Evolutionary conservation across 2,329 filamentous ascomycete genomes (phyloP).

Genomic region (Pseudocercospora pini-densiflorae): DNA sequence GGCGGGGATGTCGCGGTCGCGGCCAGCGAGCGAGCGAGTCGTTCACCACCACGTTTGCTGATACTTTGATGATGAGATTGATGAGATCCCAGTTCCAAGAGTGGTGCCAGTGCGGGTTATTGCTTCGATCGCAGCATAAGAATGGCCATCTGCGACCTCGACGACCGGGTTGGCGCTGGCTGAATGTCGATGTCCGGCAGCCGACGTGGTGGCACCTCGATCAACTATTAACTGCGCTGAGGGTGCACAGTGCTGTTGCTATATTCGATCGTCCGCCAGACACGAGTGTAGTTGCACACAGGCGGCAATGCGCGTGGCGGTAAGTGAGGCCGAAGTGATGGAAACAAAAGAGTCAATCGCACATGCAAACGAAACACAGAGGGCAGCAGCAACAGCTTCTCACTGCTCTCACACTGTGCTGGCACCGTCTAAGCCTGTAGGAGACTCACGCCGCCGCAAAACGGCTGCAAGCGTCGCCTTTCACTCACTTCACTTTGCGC

Average conservation of each 20-base stretch:
- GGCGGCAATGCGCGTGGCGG: background rate
- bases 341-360: background rate
- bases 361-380: background rate
- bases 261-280: background rate
- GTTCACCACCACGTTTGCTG: background rate
- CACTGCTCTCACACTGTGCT: background rate
- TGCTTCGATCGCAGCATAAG: background rate
- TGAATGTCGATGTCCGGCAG: background rate
- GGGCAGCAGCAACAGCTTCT: background rate
- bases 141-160: slow-evolving; percentile 6
- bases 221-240: background rate
- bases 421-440: too few relatives aligned
- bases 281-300: slow-evolving; percentile 2
- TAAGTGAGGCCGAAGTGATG: slow-evolving; percentile 1
- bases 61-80: background rate
- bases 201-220: background rate
- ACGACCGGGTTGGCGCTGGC: background rate
- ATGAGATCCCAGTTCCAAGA: too few relatives aligned
- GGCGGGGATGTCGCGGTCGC: slow-evolving; percentile 2
- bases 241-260: background rate
- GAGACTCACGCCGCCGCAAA: background rate
- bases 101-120: background rate
- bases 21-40: background rate
- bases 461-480: background rate
- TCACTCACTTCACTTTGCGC: background rate